A percentile compares a stretch with the other conserved stretches of the same genome.
Evolutionary conservation across 345 rosid species (phyloP).

Genomic region (Linum trigynum): DNA sequence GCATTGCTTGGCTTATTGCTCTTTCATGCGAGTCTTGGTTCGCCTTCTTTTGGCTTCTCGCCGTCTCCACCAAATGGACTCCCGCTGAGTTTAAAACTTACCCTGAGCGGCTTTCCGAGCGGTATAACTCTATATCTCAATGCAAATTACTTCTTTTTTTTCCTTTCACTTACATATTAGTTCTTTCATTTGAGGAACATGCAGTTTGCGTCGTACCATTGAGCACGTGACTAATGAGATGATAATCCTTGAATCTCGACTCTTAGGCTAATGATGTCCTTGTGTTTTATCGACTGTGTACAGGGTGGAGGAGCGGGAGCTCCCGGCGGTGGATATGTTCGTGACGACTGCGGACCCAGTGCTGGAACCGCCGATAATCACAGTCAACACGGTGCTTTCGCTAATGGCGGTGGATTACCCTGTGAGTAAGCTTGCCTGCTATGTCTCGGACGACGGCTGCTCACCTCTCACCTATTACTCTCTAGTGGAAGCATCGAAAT

Average conservation of each 20-base stretch:
- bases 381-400: constrained; percentile 43
- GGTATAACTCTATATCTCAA: constrained; percentile 14
- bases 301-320: constrained; percentile 19
- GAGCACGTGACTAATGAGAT: too few relatives aligned
- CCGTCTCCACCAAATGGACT: constrained; percentile 43
- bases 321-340: constrained; percentile 54
- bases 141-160: background rate
- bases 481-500: constrained; percentile 47
- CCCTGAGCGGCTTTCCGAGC: constrained; percentile 34
- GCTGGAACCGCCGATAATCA: constrained; percentile 41
- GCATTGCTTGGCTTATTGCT: constrained; percentile 47
- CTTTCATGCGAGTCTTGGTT: constrained; percentile 54
- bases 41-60: constrained; percentile 41
- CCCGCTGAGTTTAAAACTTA: constrained; percentile 35
- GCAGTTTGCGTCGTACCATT: too few relatives aligned
- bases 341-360: constrained; percentile 43
- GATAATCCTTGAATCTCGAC: background rate
- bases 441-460: constrained; percentile 49
- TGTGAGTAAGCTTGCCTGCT: constrained; percentile 39
- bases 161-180: background rate
- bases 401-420: constrained; percentile 54
- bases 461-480: constrained; percentile 51
- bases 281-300: too few relatives aligned
- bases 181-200: too few relatives aligned
- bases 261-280: background rate